Percentiles rank a stretch among this genome's conserved stretches.
These are phyloP conservation scores for Sarocladiaceae sp. DNA, from an alignment of 2,329 filamentous ascomycete genomes.

Conservation along the genomic window DNA sequence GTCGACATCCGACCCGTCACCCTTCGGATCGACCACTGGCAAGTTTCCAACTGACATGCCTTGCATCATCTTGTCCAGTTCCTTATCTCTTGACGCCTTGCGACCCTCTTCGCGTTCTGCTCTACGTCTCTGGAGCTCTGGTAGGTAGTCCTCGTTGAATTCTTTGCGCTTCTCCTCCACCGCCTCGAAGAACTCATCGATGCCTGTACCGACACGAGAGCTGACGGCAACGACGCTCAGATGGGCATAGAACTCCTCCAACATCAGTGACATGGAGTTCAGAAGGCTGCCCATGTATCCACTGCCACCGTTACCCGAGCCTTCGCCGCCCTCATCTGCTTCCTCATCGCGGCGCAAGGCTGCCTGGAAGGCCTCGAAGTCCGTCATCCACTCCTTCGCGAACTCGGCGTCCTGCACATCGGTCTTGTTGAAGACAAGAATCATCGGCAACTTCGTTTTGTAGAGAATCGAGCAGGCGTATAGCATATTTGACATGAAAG, in stretches of 20 bases:
- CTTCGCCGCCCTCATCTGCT: slow-evolving; percentile 69
- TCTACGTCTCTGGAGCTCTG: slow-evolving; percentile 77
- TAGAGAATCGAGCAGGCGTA: slow-evolving; percentile 98
- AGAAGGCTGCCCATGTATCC: slow-evolving; percentile 95
- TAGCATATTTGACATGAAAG: slow-evolving; percentile 99
- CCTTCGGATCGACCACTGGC: slow-evolving; percentile 20
- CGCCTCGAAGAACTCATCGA: slow-evolving; percentile 90
- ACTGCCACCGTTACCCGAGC: slow-evolving; percentile 63
- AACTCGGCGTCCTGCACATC: slow-evolving; percentile 89
- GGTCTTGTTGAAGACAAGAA: slow-evolving; percentile 98
- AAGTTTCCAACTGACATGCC: slow-evolving; percentile 64
- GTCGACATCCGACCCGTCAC: slow-evolving; percentile 45
- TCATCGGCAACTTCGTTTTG: slow-evolving; percentile 98
- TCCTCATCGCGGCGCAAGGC: slow-evolving; percentile 79
- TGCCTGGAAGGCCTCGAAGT: slow-evolving; percentile 92
- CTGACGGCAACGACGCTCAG: slow-evolving; percentile 90
- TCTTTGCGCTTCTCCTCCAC: slow-evolving; percentile 84
- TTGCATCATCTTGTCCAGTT: slow-evolving; percentile 90
- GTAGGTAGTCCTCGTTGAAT: slow-evolving; percentile 86
- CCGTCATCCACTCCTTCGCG: slow-evolving; percentile 98
- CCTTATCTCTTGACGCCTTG: slow-evolving; percentile 66
- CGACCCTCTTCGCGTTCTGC: slow-evolving; percentile 74
- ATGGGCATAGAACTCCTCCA: slow-evolving; percentile 97
- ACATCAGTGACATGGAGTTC: slow-evolving; percentile 96
- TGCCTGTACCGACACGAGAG: slow-evolving; percentile 84